phyloP scores from a whole-genome alignment of 164 flowering plant genomes.

The Santalum album region DNA sequence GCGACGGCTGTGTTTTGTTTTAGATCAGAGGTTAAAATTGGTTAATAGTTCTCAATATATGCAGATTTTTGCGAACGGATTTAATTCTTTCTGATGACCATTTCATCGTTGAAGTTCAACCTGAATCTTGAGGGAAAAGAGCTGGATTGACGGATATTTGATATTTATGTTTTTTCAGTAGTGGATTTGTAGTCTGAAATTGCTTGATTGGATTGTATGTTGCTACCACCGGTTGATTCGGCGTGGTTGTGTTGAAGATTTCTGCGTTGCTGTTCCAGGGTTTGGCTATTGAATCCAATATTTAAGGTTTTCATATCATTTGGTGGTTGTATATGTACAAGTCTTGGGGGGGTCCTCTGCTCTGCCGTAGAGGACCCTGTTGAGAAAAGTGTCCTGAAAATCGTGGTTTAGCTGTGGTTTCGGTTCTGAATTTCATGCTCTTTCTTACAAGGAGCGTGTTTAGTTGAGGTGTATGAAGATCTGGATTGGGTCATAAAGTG shows the following conservation, averaged over 20 bases:
- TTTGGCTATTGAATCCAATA: not conserved
- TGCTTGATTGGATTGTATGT: not conserved
- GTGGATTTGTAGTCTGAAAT: not conserved
- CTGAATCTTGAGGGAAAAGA: constrained; percentile 1
- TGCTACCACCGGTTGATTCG: not conserved
- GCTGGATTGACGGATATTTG: constrained; percentile 1
- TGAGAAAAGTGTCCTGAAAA: constrained; percentile 5
- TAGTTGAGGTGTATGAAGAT: constrained; percentile 6
- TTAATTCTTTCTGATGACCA: not conserved
- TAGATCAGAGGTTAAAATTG: not conserved
- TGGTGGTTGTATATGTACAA: constrained; percentile 28
- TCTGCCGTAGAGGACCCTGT: constrained; percentile 48
- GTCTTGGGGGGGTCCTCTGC: constrained; percentile 49
- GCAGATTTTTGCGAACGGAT: not conserved
- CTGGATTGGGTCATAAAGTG: constrained; percentile 4
- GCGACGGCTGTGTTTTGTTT: not conserved
- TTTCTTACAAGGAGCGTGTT: not conserved
- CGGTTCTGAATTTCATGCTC: not conserved
- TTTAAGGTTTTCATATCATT: constrained; percentile 14
- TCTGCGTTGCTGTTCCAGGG: not conserved
- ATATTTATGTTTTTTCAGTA: not conserved
- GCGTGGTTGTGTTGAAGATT: not conserved
- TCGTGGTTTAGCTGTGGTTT: not conserved
- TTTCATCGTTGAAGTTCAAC: not conserved
- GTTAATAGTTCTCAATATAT: no score